These are phyloP conservation scores for Rhizopogon parksii DNA, from an alignment of 1,284 basidiomycete genomes.

Conservation along the genomic window DNA sequence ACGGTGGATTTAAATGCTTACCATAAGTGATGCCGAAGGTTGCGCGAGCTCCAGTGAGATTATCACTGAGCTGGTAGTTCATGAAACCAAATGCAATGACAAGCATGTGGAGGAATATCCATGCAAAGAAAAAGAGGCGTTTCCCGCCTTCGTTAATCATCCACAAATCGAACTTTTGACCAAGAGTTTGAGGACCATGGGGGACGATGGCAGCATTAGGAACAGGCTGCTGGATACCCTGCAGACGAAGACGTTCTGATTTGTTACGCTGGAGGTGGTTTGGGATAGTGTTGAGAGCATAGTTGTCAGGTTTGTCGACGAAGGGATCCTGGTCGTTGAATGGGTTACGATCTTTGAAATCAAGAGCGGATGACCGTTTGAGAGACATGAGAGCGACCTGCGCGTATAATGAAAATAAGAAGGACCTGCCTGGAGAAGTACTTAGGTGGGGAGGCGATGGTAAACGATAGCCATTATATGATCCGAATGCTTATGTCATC, in stretches of 20 bases:
- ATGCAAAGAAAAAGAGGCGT: conserved; percentile 68
- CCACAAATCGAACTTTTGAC: conserved; percentile 61
- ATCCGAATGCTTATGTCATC: too few relatives aligned
- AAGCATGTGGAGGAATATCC: conserved; percentile 70
- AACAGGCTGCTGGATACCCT: conserved; percentile 64
- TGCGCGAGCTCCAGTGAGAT: conserved; percentile 54
- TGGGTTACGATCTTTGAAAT: conserved; percentile 62
- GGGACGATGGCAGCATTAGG: conserved; percentile 17
- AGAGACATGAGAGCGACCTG: conserved; percentile 33
- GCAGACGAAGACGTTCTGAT: conserved; percentile 68
- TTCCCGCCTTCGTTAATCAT: conserved; percentile 87
- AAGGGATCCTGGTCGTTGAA: conserved; percentile 47
- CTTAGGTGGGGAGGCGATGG: neutral
- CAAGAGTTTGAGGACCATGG: conserved; percentile 29
- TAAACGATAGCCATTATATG: conserved; percentile 12
- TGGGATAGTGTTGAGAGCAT: conserved; percentile 14
- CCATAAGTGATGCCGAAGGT: conserved; percentile 71
- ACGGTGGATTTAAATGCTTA: conserved; percentile 33
- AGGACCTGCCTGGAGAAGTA: conserved; percentile 43
- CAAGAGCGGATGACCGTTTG: conserved; percentile 57
- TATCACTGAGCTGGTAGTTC: conserved; percentile 75
- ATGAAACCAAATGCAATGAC: conserved; percentile 70
- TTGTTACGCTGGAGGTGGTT: conserved; percentile 67
- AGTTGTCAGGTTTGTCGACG: conserved; percentile 15
- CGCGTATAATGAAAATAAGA: conserved; percentile 18